These are phyloP conservation scores for Hansenula sp. DNA, from an alignment of 1,139 yeast genomes.

Conservation along the genomic window DNA sequence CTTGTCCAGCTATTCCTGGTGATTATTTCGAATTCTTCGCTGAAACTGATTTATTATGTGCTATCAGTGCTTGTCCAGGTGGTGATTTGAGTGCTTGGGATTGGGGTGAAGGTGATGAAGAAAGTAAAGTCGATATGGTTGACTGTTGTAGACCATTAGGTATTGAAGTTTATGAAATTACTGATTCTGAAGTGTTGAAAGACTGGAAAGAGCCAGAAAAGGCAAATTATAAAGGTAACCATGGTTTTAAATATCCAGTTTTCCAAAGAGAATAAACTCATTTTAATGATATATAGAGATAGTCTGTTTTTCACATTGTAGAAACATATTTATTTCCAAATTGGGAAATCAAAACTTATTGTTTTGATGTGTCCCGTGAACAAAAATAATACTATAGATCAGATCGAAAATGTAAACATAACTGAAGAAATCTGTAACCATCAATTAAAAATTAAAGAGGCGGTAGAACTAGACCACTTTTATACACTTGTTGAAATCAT, in stretches of 20 bases:
- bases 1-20: conserved; percentile 54
- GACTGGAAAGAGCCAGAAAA: conserved; percentile 49
- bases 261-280: conserved; percentile 9
- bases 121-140: conserved; percentile 46
- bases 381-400: conserved; percentile 8
- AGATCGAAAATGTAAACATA: conserved; percentile 1
- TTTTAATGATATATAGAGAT: neutral
- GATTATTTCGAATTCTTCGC: conserved; percentile 68
- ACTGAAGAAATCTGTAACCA: neutral
- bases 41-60: conserved; percentile 60
- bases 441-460: too few relatives aligned
- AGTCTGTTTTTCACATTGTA: neutral
- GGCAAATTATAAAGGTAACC: conserved; percentile 51
- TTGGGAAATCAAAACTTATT: neutral
- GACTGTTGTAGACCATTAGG: conserved; percentile 62
- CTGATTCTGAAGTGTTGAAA: conserved; percentile 38
- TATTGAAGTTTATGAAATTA: conserved; percentile 53
- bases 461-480: too few relatives aligned
- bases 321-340: neutral
- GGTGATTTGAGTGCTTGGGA: conserved; percentile 69
- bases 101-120: conserved; percentile 57
- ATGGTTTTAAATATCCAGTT: conserved; percentile 37
- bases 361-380: neutral
- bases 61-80: conserved; percentile 68
- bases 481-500: too few relatives aligned